phyloP scores from a whole-genome alignment of 345 rosid genomes.

The Heritiera fomes region DNA sequence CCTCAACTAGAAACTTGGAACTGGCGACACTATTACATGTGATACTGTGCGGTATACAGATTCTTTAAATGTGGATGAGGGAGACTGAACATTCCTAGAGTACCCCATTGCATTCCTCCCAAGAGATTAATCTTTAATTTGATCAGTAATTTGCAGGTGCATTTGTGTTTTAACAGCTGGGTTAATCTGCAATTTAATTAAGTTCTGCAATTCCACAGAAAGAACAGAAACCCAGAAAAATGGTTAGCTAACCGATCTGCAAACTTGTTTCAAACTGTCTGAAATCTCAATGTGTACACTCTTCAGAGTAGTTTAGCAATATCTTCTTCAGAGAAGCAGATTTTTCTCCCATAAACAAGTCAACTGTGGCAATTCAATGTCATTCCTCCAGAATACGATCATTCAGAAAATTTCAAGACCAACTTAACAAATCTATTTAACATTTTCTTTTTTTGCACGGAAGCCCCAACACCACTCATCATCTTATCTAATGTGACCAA shows the following conservation, averaged over 20 bases:
- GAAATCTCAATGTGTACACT: not conserved
- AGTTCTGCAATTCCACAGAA: not conserved
- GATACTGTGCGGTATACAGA: not conserved
- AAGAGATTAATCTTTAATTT: not conserved
- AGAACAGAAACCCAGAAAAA: not conserved
- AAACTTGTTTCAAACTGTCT: too few relatives aligned
- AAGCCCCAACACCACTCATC: not conserved
- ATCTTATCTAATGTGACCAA: not conserved
- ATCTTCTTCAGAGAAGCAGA: not conserved
- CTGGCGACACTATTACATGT: not conserved
- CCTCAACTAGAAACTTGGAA: conserved; percentile 17
- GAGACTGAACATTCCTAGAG: not conserved
- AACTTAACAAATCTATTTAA: not conserved
- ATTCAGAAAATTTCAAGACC: not conserved
- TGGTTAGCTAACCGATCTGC: not conserved
- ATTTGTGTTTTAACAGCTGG: not conserved
- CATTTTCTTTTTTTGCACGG: not conserved
- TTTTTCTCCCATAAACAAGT: not conserved
- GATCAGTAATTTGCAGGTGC: not conserved
- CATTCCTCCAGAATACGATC: not conserved
- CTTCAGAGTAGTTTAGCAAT: too few relatives aligned
- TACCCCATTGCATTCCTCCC: not conserved
- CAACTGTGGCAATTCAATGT: not conserved
- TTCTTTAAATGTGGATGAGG: not conserved
- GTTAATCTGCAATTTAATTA: not conserved